Evolutionary conservation across 768 basidiomycete species (phyloP), one percentile per base, ranked within the genome.

Genomic region (Agrocybe chaxingu): DNA sequence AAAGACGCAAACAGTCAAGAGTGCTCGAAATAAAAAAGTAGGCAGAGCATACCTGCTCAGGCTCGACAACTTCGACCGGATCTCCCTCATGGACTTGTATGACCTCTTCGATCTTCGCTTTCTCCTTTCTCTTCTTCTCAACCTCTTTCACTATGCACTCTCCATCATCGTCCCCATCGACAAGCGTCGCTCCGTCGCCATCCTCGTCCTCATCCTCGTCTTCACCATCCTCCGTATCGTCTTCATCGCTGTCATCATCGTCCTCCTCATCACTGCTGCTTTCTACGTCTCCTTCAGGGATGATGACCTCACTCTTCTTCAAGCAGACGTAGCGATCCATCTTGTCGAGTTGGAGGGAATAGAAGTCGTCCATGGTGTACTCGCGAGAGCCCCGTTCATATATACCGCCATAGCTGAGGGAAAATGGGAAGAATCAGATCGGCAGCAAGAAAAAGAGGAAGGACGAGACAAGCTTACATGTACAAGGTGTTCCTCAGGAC

Each of bases 301-400:
- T 81, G 16, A 79, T 65, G 7, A 87, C 69, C 5, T 72, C 81
- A 47, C 81, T 85, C 42, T 78, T 71, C 65, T 87, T 89, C 59
- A 94, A 71, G 57, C 91, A 92, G 1, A 74, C 64, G 60, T 80
- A 95, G 8, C 77, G 69, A 36, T 95, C 93, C 67, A 95, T 70
- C 65, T 95, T 95, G 60, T 94, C 92, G 13, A 97, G 74, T 51
- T 84, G 79, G 8, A 97, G 67, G 1, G 80, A 74, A 66, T 92
- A 74, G 60, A 95, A 97, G 59, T 96, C 94, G 61, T 94, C 92
- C 5, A 97, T 72, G 0, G 92, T 95, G 57, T 89, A 93, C 66
- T 97, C 93, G 18, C 82, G 79, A 9, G 87, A 76, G 0, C 90
- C 87, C 11, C 81, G 77, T 66, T 96, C 94, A 57, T 82, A 87